These are phyloP conservation scores for Microbotryum intermedium DNA, from an alignment of 1,284 basidiomycete species.

Conservation along the genomic window DNA sequence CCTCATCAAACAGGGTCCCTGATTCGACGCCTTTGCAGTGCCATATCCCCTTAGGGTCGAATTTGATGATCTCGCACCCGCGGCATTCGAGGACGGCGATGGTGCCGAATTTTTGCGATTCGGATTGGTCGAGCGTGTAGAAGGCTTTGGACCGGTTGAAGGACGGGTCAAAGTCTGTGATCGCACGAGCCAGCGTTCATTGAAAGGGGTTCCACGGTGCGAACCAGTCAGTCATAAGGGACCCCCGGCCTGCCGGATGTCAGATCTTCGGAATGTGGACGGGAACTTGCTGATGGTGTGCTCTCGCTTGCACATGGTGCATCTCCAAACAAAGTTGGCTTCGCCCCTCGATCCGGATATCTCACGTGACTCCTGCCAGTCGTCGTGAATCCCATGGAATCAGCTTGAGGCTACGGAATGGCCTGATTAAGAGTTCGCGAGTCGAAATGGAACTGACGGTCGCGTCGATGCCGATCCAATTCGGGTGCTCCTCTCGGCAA, in stretches of 20 bases:
- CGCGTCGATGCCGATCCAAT: conserved; percentile 24
- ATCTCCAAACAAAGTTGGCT: conserved; percentile 29
- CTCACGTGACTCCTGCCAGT: conserved; percentile 12
- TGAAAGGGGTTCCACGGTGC: not conserved
- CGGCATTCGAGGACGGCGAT: conserved; percentile 29
- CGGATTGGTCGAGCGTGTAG: conserved; percentile 24
- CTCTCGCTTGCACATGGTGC: conserved; percentile 26
- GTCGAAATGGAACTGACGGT: conserved; percentile 11
- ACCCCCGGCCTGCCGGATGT: no score
- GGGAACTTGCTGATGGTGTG: conserved; percentile 21
- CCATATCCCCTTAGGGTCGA: conserved; percentile 26
- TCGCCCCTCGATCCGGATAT: conserved; percentile 28
- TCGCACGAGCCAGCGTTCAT: no score
- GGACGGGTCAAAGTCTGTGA: conserved; percentile 24
- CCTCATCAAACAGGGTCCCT: conserved; percentile 21
- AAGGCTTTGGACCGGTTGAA: conserved; percentile 22
- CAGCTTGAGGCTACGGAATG: not conserved
- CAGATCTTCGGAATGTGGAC: not conserved
- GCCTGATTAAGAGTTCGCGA: not conserved
- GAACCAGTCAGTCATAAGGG: no score
- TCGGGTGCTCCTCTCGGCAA: conserved; percentile 29
- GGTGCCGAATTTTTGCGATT: conserved; percentile 19
- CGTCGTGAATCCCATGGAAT: not conserved
- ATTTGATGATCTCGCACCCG: conserved; percentile 24
- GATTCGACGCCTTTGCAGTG: conserved; percentile 14